Percentiles rank a stretch among this genome's conserved stretches.
These are phyloP conservation scores for Aspergillus coremiiformis DNA, from an alignment of 495 filamentous ascomycete species.

Conservation along the genomic window DNA sequence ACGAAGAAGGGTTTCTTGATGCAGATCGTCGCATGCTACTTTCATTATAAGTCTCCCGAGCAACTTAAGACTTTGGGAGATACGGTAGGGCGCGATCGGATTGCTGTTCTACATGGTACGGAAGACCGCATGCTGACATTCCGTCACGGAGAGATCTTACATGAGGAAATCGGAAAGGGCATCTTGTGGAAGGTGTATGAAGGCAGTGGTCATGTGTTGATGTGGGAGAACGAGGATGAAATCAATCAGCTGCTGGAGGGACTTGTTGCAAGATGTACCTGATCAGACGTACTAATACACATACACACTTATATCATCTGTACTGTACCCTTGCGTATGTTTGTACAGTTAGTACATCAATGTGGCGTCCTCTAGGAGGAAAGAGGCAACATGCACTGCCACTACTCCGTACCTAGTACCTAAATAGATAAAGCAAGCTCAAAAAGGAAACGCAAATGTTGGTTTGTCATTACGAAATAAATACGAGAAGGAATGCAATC, in stretches of 20 bases:
- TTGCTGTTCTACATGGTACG: constrained; percentile 67
- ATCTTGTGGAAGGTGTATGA: constrained; percentile 51
- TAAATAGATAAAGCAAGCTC: no score
- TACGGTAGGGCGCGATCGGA: constrained; percentile 60
- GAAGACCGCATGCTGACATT: constrained; percentile 66
- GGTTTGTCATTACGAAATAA: no score
- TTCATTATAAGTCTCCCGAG: constrained; percentile 62
- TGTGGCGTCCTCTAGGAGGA: no score
- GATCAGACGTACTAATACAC: background rate
- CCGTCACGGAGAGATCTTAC: constrained; percentile 54
- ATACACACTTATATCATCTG: background rate
- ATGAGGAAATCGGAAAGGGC: constrained; percentile 41
- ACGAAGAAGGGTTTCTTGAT: constrained; percentile 61
- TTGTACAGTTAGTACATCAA: no score
- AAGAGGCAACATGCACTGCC: no score
- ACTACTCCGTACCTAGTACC: no score
- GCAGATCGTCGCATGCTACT: constrained; percentile 70
- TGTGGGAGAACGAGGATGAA: constrained; percentile 54
- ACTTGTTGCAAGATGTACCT: constrained; percentile 31
- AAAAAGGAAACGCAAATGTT: no score
- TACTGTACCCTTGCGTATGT: background rate
- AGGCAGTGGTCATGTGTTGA: constrained; percentile 61
- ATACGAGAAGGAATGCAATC: no score
- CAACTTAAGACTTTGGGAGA: constrained; percentile 59
- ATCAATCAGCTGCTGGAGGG: constrained; percentile 52